Evolutionary conservation across 2,329 filamentous ascomycete species (phyloP), one percentile per base, ranked within the genome.

Genomic region (Diaporthe capsici): DNA sequence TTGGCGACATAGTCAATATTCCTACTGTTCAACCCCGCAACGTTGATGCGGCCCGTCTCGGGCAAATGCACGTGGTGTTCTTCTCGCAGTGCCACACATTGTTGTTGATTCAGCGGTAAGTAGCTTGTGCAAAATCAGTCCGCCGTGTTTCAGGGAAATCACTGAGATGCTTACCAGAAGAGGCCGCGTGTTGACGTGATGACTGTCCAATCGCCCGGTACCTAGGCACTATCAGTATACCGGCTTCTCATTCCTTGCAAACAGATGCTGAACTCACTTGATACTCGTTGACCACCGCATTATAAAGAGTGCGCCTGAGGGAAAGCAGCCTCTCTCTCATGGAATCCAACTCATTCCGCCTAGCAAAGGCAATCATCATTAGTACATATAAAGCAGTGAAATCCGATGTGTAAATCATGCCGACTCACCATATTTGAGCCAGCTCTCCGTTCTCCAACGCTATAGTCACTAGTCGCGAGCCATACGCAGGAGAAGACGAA

Each of bases 401-500:
- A 13, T 3, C 39, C 57, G 10, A 13, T 7, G n/a, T 20, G 17
- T 39, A 15, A 60, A 8, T 7, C 31, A 9, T 34, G 28, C 34
- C 57, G 39, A 60, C 57, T 22, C 20, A 17, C 57, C 57, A 60
- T 37, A 7, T 60, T 13, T 60, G 15, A 15, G 57, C 57, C 57
- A 60, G 31, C 31, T 39, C 31, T 5, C n/a, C 10, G 12, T 60
- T 44, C 25, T 49, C 61, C 39, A 65, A 47, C 9, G 28, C 25
- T 49, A 65, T 65, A 22, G 61, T 65, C n/a, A 65, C 61, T 25
- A 47, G 9, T 31, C 61, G 61, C 17, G 61, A 65, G 42, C 80
- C 81, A 71, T 80, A 82, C 12, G 79, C 80, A 51, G 81, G 82
- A 31, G 80, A 79, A 1, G 80, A 81, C 3, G 81, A 82, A 28